Conservation (phyloP, 305 asterid species). For the Solanum hybrid region DNA sequence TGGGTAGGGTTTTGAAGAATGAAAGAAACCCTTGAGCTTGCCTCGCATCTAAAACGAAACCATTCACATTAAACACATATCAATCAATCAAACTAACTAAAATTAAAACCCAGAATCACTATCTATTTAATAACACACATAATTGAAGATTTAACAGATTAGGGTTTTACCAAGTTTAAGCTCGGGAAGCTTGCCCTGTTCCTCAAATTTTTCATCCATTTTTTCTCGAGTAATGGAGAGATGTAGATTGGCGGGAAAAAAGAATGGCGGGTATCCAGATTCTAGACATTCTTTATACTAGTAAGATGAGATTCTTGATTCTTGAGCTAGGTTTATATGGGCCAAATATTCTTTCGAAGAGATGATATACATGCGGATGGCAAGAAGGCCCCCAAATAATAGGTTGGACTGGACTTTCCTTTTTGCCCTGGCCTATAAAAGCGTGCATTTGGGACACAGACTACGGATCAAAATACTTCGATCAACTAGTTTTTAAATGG, state of each 20-base stretch:
- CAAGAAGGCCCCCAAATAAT: neutral
- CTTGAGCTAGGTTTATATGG: neutral
- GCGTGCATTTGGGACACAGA: neutral
- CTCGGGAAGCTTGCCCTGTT: slow-evolving; percentile 82
- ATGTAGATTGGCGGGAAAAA: slow-evolving; percentile 1
- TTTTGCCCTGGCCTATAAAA: neutral
- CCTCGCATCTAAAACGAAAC: slow-evolving; percentile 55
- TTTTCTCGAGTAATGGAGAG: neutral
- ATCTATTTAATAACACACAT: neutral
- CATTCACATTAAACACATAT: neutral
- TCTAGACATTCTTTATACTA: neutral
- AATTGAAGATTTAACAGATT: neutral
- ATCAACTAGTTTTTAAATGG: neutral
- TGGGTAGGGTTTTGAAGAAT: slow-evolving; percentile 70
- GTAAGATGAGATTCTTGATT: neutral
- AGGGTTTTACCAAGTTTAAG: slow-evolving; percentile 75
- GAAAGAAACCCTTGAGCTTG: slow-evolving; percentile 98
- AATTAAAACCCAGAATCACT: neutral
- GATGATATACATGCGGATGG: neutral
- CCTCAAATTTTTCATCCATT: slow-evolving; percentile 57
- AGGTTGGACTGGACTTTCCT: neutral
- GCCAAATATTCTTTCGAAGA: neutral
- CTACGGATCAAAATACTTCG: neutral
- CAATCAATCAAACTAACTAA: neutral
- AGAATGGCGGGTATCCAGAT: neutral